A percentile compares a stretch with the other conserved stretches of the same genome.
Evolutionary conservation across 306 rosid genomes (phyloP).

Genomic region (Parietaria judaica): DNA sequence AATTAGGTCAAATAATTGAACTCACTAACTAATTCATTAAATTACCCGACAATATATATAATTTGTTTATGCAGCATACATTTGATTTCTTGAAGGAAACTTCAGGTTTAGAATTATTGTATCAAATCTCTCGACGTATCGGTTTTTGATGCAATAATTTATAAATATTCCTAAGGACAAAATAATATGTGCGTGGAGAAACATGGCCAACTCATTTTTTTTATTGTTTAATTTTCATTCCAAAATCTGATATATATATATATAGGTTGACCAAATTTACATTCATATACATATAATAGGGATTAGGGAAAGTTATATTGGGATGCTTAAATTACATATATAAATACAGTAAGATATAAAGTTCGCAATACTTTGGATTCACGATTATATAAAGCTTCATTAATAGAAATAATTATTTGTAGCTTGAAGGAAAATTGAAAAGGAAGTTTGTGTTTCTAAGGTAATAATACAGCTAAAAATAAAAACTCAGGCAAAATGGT

Average conservation of each 20-base stretch:
- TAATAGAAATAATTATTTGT: no score
- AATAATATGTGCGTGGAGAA: constrained; percentile 6
- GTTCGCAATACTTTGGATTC: no score
- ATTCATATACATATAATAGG: no score
- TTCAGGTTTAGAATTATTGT: background rate
- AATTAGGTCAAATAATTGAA: background rate
- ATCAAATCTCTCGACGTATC: background rate
- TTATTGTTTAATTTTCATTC: background rate
- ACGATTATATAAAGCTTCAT: no score
- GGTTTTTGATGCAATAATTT: background rate
- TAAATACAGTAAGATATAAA: no score
- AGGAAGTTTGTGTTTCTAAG: no score
- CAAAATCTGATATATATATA: background rate
- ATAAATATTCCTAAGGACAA: background rate
- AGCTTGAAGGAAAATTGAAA: no score
- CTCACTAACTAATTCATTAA: background rate
- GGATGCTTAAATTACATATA: no score
- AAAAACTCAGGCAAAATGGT: no score
- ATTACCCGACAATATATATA: background rate
- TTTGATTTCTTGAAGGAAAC: background rate
- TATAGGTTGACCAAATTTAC: no score
- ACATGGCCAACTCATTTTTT: background rate
- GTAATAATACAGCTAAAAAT: no score
- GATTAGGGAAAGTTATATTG: no score
- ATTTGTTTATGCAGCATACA: background rate